These are phyloP conservation scores for Ballota nigra DNA, from an alignment of 257 asterid genomes.

Conservation along the genomic window DNA sequence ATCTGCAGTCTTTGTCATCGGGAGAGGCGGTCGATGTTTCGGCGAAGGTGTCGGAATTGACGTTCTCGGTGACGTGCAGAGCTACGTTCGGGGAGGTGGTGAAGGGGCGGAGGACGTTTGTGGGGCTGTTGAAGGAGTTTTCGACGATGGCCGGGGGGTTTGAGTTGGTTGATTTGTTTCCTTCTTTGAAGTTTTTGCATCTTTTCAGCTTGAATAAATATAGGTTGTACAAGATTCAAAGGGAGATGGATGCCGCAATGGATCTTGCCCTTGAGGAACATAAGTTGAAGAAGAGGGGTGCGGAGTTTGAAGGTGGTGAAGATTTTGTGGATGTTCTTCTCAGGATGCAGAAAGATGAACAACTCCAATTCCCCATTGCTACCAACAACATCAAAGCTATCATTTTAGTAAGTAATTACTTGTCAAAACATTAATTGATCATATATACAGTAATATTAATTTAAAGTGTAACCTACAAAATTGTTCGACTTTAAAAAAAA, in stretches of 20 bases:
- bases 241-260: neutral
- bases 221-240: neutral
- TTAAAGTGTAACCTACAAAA: no score
- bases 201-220: neutral
- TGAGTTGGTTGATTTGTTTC: no score
- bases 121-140: no score
- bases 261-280: conserved; percentile 10
- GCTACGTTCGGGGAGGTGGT: no score
- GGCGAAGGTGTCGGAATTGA: neutral
- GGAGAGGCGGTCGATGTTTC: conserved; percentile 10
- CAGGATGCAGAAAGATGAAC: conserved; percentile 7
- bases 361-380: conserved; percentile 19
- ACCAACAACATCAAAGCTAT: conserved; percentile 31
- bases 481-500: no score
- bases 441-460: no score
- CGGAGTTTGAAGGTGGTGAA: no score
- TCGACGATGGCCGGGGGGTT: no score
- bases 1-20: neutral
- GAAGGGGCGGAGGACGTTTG: no score
- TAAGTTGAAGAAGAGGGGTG: neutral
- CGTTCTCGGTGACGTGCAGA: no score
- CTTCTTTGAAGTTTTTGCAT: no score
- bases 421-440: no score
- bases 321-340: conserved; percentile 30
- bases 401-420: conserved; percentile 5